Percentiles rank a stretch among this genome's conserved stretches.
Evolutionary conservation across 345 rosid genomes (phyloP).

Genomic region (Linum trigynum): DNA sequence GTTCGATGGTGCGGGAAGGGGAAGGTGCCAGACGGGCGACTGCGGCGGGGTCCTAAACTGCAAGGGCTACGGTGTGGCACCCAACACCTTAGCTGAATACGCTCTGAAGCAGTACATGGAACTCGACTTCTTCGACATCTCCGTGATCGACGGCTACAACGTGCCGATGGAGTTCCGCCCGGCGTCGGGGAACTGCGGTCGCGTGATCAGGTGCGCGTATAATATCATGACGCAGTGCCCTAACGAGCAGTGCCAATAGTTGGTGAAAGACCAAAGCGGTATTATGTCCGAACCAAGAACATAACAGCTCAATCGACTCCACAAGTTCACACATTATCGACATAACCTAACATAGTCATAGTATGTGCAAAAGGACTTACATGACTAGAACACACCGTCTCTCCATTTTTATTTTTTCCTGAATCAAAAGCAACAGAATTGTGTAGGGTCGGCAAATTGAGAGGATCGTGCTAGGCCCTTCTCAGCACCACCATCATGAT

Average conservation of each 20-base stretch:
- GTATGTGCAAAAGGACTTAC: too few species aligned
- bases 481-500: conserved; percentile 52
- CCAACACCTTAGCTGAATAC: conserved; percentile 1
- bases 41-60: conserved; percentile 5
- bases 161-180: conserved; percentile 19
- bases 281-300: background rate
- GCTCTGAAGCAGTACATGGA: background rate
- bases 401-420: too few species aligned
- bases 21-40: conserved; percentile 15
- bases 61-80: background rate
- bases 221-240: conserved; percentile 18
- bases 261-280: background rate
- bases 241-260: background rate
- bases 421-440: background rate
- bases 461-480: conserved; percentile 27
- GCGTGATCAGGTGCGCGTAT: background rate
- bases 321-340: too few species aligned
- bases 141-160: conserved; percentile 17
- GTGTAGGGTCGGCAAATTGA: conserved; percentile 29
- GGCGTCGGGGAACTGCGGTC: background rate
- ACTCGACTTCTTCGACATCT: conserved; percentile 8
- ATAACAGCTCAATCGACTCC: background rate
- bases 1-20: conserved; percentile 5
- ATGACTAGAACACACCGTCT: too few species aligned
- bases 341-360: too few species aligned